Evolutionary conservation across 1,139 yeast genomes (phyloP), one percentile per base, ranked within the genome.

Genomic region (Geotrichum siamense): DNA sequence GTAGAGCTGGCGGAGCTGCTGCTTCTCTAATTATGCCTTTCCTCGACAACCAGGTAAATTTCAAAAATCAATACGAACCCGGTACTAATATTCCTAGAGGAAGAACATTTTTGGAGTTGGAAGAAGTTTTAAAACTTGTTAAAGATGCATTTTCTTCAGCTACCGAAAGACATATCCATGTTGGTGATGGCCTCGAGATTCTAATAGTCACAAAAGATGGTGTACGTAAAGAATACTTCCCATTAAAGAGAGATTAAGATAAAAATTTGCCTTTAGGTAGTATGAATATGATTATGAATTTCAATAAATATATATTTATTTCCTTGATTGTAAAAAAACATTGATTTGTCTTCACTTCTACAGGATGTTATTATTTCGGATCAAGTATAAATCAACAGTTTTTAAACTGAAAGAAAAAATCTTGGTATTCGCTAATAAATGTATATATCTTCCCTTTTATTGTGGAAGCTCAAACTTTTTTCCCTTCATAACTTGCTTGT

Each of bases 1-100:
- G 96, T 67, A 78, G 96, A 59, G 97, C 97, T 1, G 97, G 95
- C 50, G 98, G 98, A 37, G 93, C 96, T 5, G 97, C 97, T 27
- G 93, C 96, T 2, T 79, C 91, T 54, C 75, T 91, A 64, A 87
- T 91, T 57, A 89, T 87, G 93, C 98, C 98, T 3, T 91, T 91
- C 64, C 76, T 91, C 60, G 98, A 91, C 64, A 91, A 89, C 65
- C 98, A 93, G 70, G 98, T 93, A 52, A 83, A 85, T 63, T 84
- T 85, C 67, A 87, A 89, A 64, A 91, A 91, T 68, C 98, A 91
- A 65, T 76, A 68, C 55, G 91, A 77, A 53, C 94, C 96, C 19
- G 82, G 71, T 2, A 71, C 89, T 16, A 72, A 83, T 52, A 71
- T 71, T 46, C 81, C 78, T 63, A 78, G 68, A 59, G 75, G 73